phyloP scores from a whole-genome alignment of 1,139 yeast genomes.

The Protomyces gravidus region DNA sequence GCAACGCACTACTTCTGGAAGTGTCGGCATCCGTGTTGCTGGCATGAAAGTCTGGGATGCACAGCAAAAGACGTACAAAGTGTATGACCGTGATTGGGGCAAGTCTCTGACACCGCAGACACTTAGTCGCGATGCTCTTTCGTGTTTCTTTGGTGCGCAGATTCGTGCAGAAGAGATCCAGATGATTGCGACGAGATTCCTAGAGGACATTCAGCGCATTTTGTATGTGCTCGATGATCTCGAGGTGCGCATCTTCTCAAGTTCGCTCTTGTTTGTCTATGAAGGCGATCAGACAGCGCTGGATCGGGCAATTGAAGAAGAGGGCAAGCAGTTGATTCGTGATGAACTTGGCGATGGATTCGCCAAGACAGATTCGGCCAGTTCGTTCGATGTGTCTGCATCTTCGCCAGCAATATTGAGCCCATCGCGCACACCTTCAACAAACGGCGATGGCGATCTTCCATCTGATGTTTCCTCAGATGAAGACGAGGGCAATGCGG shows the following conservation, averaged over 20 bases:
- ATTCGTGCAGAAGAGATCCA: conserved; percentile 40
- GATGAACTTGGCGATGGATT: conserved; percentile 32
- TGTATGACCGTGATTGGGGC: conserved; percentile 68
- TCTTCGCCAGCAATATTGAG: no score
- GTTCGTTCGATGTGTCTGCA: not conserved
- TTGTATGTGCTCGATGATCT: conserved; percentile 58
- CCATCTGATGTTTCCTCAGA: conserved; percentile 10
- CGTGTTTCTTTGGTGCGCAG: conserved; percentile 46
- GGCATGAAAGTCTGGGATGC: conserved; percentile 67
- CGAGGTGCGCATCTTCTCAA: conserved; percentile 66
- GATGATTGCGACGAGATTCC: conserved; percentile 46
- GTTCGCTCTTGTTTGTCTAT: conserved; percentile 67
- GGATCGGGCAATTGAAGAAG: conserved; percentile 38
- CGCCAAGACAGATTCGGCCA: not conserved
- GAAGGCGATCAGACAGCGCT: conserved; percentile 56
- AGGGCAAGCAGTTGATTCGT: conserved; percentile 39
- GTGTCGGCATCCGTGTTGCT: conserved; percentile 69
- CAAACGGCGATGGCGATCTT: not conserved
- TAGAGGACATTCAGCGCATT: conserved; percentile 58
- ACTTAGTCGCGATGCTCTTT: conserved; percentile 41
- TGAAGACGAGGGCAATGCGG: conserved; percentile 14
- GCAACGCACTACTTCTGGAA: conserved; percentile 70
- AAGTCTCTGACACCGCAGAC: conserved; percentile 50
- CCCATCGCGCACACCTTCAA: no score
- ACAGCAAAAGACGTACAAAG: conserved; percentile 44